phyloP scores from a whole-genome alignment of 2,329 filamentous ascomycete species.

The Nothomitra cinnamomea region DNA sequence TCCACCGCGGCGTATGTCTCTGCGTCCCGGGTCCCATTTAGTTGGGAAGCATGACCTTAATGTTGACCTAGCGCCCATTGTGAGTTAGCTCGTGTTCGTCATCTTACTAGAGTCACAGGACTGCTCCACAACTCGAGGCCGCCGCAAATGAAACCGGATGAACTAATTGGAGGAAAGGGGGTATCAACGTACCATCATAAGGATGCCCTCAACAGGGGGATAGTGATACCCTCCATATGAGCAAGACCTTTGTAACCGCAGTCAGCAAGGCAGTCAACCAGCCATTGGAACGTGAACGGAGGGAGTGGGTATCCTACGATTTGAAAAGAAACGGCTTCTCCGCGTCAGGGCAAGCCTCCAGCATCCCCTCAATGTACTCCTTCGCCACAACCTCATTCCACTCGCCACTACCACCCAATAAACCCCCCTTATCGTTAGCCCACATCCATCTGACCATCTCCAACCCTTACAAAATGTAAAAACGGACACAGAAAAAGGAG shows the following conservation, averaged over 20 bases:
- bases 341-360: background rate
- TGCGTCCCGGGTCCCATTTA: background rate
- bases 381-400: background rate
- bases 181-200: background rate
- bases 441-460: background rate
- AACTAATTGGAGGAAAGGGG: background rate
- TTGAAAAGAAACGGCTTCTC: background rate
- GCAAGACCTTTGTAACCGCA: background rate
- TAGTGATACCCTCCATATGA: background rate
- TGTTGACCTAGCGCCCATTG: background rate
- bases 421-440: background rate
- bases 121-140: background rate
- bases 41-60: background rate
- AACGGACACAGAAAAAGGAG: background rate
- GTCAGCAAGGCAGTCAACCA: background rate
- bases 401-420: background rate
- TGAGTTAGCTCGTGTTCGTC: background rate
- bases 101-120: background rate
- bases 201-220: background rate
- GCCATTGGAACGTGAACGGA: background rate
- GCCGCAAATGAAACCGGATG: background rate
- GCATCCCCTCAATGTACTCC: background rate
- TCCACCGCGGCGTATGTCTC: background rate
- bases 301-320: background rate
- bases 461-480: background rate